These are phyloP conservation scores for Arthrinium puccinioides DNA, from an alignment of 2,329 filamentous ascomycete genomes.

Conservation along the genomic window DNA sequence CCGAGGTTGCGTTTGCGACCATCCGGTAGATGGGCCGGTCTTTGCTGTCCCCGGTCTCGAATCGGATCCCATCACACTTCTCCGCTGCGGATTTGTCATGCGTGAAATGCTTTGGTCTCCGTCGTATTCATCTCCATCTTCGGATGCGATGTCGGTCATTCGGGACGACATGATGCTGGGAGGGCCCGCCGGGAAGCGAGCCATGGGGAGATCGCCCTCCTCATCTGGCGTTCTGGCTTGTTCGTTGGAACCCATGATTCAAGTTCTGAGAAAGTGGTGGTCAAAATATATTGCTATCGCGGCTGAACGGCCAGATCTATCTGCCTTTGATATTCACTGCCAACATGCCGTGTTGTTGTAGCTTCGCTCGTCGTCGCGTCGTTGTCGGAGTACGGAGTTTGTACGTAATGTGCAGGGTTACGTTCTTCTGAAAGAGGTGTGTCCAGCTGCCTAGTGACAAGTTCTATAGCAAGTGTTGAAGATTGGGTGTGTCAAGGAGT, in stretches of 20 bases:
- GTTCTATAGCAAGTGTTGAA: too few species aligned
- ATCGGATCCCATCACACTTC: conserved; percentile 33
- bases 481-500: too few species aligned
- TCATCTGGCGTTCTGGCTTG: conserved; percentile 24
- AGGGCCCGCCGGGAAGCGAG: conserved; percentile 39
- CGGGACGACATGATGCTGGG: conserved; percentile 65
- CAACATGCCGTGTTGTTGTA: too few species aligned
- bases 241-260: conserved; percentile 15
- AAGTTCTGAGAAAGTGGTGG: too few species aligned
- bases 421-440: too few species aligned
- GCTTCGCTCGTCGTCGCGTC: too few species aligned
- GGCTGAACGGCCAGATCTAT: too few species aligned
- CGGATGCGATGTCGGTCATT: conserved; percentile 58
- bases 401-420: too few species aligned
- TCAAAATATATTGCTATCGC: too few species aligned
- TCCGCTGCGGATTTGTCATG: conserved; percentile 26
- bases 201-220: conserved; percentile 29
- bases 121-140: conserved; percentile 40
- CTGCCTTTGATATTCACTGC: too few species aligned
- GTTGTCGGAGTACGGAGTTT: too few species aligned
- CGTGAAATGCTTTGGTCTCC: conserved; percentile 24
- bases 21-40: conserved; percentile 42
- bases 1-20: conserved; percentile 49
- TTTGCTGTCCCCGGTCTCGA: conserved; percentile 49
- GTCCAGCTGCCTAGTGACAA: too few species aligned